Percentiles rank a stretch among this genome's conserved stretches.
Conservation (phyloP, 345 rosid genomes). For the Lepidium africanum region DNA sequence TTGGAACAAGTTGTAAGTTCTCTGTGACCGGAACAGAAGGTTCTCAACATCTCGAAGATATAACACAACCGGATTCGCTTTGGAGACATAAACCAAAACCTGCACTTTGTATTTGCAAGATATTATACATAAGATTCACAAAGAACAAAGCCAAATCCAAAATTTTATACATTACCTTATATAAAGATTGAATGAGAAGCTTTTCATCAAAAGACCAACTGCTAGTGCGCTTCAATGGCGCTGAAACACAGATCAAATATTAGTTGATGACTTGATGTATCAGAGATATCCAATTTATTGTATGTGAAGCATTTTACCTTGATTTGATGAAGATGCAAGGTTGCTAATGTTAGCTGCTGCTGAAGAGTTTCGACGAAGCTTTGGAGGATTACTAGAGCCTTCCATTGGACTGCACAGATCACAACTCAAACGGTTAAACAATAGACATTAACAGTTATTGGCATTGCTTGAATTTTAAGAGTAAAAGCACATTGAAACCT, state of each 20-base stretch:
- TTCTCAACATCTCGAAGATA: slow-evolving; percentile 75
- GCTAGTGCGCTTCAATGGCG: slow-evolving; percentile 51
- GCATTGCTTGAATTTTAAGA: not conserved
- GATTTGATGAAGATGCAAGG: slow-evolving; percentile 40
- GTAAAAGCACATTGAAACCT: not conserved
- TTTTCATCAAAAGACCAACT: slow-evolving; percentile 84
- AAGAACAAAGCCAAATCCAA: not conserved
- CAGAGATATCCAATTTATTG: not conserved
- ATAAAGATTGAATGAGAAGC: slow-evolving; percentile 71
- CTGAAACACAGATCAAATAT: slow-evolving; percentile 23
- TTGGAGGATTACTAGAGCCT: slow-evolving; percentile 36
- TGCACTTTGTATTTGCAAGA: slow-evolving; percentile 19
- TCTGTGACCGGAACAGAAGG: slow-evolving; percentile 59
- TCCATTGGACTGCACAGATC: slow-evolving; percentile 38
- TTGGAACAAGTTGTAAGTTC: slow-evolving; percentile 60
- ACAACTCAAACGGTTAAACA: not conserved
- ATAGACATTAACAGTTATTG: not conserved
- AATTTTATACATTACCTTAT: slow-evolving; percentile 46
- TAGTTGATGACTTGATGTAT: not conserved
- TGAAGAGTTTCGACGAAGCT: slow-evolving; percentile 69
- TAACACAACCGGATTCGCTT: slow-evolving; percentile 65
- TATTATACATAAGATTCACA: not conserved
- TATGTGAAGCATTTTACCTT: slow-evolving; percentile 24
- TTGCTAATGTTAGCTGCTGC: slow-evolving; percentile 55
- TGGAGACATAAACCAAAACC: slow-evolving; percentile 74